Percentiles rank a stretch among this genome's conserved stretches.
Evolutionary conservation across 2,329 filamentous ascomycete genomes (phyloP).

Genomic region (Aspergillus sp.): DNA sequence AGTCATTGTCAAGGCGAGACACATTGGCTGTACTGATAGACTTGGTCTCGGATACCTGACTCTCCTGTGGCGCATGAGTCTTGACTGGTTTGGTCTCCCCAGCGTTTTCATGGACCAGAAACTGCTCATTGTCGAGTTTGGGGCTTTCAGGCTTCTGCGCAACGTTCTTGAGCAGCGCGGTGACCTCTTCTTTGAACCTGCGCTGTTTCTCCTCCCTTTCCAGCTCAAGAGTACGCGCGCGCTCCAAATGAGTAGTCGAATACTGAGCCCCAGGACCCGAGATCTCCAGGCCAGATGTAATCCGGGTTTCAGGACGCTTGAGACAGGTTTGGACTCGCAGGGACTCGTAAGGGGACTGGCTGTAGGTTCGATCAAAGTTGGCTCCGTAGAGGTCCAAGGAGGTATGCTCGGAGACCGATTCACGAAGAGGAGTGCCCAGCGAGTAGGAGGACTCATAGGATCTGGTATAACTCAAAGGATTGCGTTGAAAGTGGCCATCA

Average conservation of each 20-base stretch:
- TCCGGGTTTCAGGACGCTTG: background rate
- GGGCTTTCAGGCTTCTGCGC: constrained; percentile 3
- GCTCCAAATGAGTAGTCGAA: background rate
- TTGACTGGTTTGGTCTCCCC: background rate
- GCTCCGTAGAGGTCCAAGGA: constrained; percentile 12
- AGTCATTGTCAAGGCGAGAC: background rate
- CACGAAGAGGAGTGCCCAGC: background rate
- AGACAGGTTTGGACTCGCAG: background rate
- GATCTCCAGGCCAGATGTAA: constrained; percentile 5
- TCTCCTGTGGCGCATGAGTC: background rate
- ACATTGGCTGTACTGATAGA: background rate
- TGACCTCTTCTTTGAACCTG: constrained; percentile 14
- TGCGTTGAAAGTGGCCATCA: constrained; percentile 11
- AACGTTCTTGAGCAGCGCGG: constrained; percentile 8
- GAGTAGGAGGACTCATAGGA: constrained; percentile 4
- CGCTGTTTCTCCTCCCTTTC: constrained; percentile 1
- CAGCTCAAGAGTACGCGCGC: background rate
- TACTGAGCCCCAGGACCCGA: background rate
- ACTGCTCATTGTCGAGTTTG: background rate
- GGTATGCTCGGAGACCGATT: background rate
- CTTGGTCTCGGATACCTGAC: background rate
- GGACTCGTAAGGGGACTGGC: constrained; percentile 17
- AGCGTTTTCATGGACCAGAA: background rate
- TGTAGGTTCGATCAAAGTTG: constrained; percentile 12
- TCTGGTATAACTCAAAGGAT: constrained; percentile 21